Percentiles rank a stretch among this genome's conserved stretches.
Evolutionary conservation across 2,329 filamentous ascomycete genomes (phyloP).

Genomic region (Phyllosticta citrichinensis): DNA sequence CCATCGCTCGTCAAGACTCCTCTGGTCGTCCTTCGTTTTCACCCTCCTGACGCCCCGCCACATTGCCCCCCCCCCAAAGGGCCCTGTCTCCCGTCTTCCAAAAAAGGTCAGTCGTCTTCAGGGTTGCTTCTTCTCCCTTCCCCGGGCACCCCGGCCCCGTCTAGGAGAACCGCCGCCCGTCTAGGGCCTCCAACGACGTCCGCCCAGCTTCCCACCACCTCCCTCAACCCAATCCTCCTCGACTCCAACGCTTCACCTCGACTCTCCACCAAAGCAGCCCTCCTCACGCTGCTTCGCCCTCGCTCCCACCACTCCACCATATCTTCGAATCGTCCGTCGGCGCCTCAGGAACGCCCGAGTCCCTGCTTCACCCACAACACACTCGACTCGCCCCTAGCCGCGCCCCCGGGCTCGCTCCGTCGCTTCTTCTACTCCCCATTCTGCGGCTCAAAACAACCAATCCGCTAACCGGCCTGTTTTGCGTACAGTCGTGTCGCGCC

Average conservation of each 20-base stretch:
- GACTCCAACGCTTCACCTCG: background rate
- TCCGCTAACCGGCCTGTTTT: background rate
- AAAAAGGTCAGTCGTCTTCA: background rate
- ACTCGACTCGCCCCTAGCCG: background rate
- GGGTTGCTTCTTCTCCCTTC: background rate
- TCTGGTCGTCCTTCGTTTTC: background rate
- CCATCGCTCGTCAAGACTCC: background rate
- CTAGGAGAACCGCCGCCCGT: background rate
- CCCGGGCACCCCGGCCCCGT: background rate
- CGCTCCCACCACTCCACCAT: background rate
- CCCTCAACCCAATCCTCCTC: background rate
- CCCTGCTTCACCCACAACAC: background rate
- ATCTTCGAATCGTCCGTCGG: background rate
- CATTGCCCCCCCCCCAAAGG: no score
- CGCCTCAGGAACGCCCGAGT: background rate
- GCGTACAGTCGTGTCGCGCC: background rate
- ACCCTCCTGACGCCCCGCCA: background rate
- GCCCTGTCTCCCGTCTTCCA: background rate
- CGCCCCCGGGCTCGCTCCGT: background rate
- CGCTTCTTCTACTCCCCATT: background rate
- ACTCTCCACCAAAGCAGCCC: background rate
- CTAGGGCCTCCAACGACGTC: conserved; percentile 2
- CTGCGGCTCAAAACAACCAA: background rate
- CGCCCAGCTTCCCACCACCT: background rate
- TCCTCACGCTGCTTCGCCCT: background rate